phyloP scores from a whole-genome alignment of 2,329 filamentous ascomycete genomes.

The Aspergillus versicolor region DNA sequence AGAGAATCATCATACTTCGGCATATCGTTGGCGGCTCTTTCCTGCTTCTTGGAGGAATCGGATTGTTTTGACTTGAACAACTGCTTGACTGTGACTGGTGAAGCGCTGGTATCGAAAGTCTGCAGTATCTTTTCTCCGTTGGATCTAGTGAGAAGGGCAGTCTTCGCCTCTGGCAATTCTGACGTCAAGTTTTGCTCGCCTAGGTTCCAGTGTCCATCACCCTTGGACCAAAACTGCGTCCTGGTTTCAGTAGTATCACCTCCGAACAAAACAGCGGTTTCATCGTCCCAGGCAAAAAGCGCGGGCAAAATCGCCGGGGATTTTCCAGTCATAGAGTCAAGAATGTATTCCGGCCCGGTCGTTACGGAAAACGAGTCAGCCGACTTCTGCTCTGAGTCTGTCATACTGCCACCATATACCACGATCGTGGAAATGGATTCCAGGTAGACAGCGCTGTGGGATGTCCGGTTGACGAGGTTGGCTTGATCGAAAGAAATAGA shows the following conservation, averaged over 20 bases:
- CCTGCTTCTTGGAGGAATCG: conserved; percentile 35
- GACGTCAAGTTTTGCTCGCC: conserved; percentile 47
- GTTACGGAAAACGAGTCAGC: conserved; percentile 74
- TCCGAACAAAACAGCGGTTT: conserved; percentile 71
- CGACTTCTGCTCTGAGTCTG: conserved; percentile 58
- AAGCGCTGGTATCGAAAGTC: conserved; percentile 69
- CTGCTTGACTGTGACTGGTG: conserved; percentile 63
- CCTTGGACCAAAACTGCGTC: conserved; percentile 65
- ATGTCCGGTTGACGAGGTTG: conserved; percentile 66
- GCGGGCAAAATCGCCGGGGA: conserved; percentile 68
- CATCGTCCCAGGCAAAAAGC: conserved; percentile 71
- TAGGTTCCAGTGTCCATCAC: no score
- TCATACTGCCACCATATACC: conserved; percentile 74
- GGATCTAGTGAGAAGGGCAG: conserved; percentile 65
- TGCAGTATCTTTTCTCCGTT: conserved; percentile 78
- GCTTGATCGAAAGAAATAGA: conserved; percentile 50
- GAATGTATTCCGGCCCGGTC: conserved; percentile 63
- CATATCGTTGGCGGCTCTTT: conserved; percentile 62
- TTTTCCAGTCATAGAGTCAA: conserved; percentile 58
- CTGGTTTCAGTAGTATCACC: conserved; percentile 65
- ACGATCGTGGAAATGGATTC: conserved; percentile 69
- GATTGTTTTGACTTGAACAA: conserved; percentile 17
- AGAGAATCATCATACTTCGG: conserved; percentile 71
- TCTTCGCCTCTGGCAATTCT: conserved; percentile 60
- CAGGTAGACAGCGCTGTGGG: conserved; percentile 76